Conservation (phyloP, 1,139 yeast genomes). For the Blastobotrys raffinosifermentans region DNA sequence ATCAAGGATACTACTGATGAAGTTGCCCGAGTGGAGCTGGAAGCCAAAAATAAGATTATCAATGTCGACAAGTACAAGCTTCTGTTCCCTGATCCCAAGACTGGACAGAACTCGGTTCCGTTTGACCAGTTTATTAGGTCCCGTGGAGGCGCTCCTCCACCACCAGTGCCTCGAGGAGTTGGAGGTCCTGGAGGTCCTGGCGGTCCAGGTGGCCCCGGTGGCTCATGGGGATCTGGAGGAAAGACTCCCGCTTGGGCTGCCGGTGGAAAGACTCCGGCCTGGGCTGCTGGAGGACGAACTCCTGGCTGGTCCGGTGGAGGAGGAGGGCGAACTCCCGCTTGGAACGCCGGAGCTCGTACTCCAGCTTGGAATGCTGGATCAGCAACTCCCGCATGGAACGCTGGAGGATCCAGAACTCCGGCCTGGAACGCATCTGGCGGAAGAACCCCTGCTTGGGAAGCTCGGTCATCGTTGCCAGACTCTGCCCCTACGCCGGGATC, state of each 20-base stretch:
- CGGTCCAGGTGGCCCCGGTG: slow-evolving; percentile 31
- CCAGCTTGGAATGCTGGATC: slow-evolving; percentile 36
- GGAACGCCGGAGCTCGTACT: slow-evolving; percentile 36
- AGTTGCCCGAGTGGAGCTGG: slow-evolving; percentile 86
- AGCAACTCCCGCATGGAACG: slow-evolving; percentile 40
- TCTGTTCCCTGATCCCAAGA: slow-evolving; percentile 61
- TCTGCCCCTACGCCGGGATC: slow-evolving; percentile 47
- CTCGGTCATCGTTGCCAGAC: slow-evolving; percentile 23
- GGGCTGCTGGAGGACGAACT: slow-evolving; percentile 38
- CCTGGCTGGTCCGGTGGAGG: slow-evolving; percentile 36
- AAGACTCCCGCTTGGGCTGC: slow-evolving; percentile 41
- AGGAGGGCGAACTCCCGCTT: slow-evolving; percentile 38
- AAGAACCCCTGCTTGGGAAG: slow-evolving; percentile 30
- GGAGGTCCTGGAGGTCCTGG: slow-evolving; percentile 42
- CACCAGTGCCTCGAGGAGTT: slow-evolving; percentile 41
- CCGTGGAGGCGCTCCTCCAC: slow-evolving; percentile 30
- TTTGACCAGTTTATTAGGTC: slow-evolving; percentile 59
- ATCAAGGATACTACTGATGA: slow-evolving; percentile 91
- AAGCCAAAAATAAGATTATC: slow-evolving; percentile 82
- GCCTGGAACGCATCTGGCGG: slow-evolving; percentile 20
- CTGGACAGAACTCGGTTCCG: slow-evolving; percentile 54
- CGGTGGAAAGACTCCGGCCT: slow-evolving; percentile 41
- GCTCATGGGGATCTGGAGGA: slow-evolving; percentile 41
- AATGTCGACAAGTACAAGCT: slow-evolving; percentile 77
- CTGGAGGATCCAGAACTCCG: slow-evolving; percentile 17